A percentile compares a stretch with the other conserved stretches of the same genome.
Evolutionary conservation across 441 rosid species (phyloP).

Genomic region (Gossypium lobatum): DNA sequence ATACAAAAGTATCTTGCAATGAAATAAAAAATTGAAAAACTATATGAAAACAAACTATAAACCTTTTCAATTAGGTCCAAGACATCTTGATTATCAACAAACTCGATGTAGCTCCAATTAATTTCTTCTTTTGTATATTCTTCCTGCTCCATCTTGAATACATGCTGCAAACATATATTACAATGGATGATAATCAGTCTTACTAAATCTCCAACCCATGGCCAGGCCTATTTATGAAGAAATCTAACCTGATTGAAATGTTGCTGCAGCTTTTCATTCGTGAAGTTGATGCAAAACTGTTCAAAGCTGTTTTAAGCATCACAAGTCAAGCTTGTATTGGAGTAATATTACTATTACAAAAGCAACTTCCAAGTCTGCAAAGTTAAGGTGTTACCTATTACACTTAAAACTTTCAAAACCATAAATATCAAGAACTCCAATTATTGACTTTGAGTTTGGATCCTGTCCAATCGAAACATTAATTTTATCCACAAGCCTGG

Average conservation of each 20-base stretch:
- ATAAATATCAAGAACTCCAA: slow-evolving; percentile 99
- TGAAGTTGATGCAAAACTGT: slow-evolving; percentile 98
- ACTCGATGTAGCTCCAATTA: slow-evolving; percentile 99
- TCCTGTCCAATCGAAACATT: slow-evolving; percentile 95
- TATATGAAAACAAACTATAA: slow-evolving; percentile 1
- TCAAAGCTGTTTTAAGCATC: slow-evolving; percentile 57
- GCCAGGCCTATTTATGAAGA: slow-evolving; percentile 13
- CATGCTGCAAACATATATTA: slow-evolving; percentile 64
- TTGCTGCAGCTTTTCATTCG: slow-evolving; percentile 98
- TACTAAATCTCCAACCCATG: slow-evolving; percentile 10
- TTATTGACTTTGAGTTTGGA: slow-evolving; percentile 82
- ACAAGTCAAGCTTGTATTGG: not conserved
- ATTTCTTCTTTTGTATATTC: slow-evolving; percentile 99
- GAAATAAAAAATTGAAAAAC: not conserved
- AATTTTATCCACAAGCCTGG: slow-evolving; percentile 96
- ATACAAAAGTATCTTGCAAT: not conserved
- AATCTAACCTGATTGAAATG: slow-evolving; percentile 90
- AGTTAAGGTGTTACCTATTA: slow-evolving; percentile 57
- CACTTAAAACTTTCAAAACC: slow-evolving; percentile 98
- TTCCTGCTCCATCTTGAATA: slow-evolving; percentile 99
- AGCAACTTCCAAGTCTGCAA: not conserved
- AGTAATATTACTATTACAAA: not conserved
- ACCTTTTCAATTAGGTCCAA: slow-evolving; percentile 98
- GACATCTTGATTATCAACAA: slow-evolving; percentile 98
- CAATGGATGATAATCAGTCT: slow-evolving; percentile 11